Evolutionary conservation across 2,329 filamentous ascomycete species (phyloP), one percentile per base, ranked within the genome.

Genomic region (Colletotrichum somersetense): DNA sequence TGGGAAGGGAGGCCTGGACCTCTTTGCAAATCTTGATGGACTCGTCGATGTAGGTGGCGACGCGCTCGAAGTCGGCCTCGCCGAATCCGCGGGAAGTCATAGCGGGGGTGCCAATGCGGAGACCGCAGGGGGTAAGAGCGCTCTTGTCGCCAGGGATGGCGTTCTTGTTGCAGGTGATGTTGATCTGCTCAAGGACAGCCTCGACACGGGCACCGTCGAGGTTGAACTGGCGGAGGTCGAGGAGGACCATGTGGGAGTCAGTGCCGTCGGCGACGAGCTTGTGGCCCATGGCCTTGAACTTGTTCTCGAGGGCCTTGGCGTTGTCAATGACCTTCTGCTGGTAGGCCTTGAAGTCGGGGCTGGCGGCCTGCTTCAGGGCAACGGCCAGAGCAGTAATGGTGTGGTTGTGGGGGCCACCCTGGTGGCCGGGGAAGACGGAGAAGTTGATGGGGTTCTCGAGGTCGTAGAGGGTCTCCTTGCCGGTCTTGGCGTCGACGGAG

Each of bases 81-180:
- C 94, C 92, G 85, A 99, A 97, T 75, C 96, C 96, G 85, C 96
- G 93, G 79, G 91, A 95, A 71, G 95, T 97, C 96, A 99, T 99
- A 83, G 96, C 96, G 59, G 96, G 96, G 57, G 95, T 96, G 80
- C 96, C 96, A 79, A 99, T 97, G 77, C 96, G 94, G 83, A 99
- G 92, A 87, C 96, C 96, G 80, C 92, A 94, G 66, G 96, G 96
- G 75, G 94, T 97, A 77, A 99, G 90, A 61, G 96, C 96, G 71
- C 94, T 97, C 89, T 97, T 98, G 89, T 99, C 96, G 75, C 96
- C 96, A 52, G 96, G 96, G 72, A 97, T 96, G 73, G 94, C 92
- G 91, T 99, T 99, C 91, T 99, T 99, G 91, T 99, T 99, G 90
- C 95, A 97, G 74, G 96, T 95, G 83, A 99, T 97, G 88, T 97